Evolutionary conservation across 306 rosid genomes (phyloP).

Genomic region (Ormosia emarginata): DNA sequence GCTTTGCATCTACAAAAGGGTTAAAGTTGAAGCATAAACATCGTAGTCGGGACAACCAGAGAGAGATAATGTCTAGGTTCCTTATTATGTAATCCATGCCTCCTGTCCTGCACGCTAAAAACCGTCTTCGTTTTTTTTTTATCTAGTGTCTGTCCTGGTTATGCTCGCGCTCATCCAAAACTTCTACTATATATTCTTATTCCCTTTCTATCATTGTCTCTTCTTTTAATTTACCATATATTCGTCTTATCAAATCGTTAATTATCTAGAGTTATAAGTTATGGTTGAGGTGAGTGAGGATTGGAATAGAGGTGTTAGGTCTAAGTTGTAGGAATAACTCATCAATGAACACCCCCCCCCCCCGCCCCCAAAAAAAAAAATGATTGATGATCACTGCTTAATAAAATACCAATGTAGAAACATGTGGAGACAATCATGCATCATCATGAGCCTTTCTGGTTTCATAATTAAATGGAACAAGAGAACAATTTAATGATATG

Average conservation of each 20-base stretch:
- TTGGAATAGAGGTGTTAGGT: slow-evolving; percentile 9
- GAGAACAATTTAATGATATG: background rate
- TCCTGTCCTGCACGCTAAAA: slow-evolving; percentile 17
- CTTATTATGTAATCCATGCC: slow-evolving; percentile 10
- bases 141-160: background rate
- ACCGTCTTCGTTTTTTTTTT: slow-evolving; percentile 37
- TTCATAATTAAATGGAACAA: background rate
- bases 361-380: background rate
- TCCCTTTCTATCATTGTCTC: slow-evolving; percentile 37
- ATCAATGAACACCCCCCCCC: background rate
- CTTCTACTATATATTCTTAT: slow-evolving; percentile 25
- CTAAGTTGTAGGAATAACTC: background rate
- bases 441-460: background rate
- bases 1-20: slow-evolving; percentile 31
- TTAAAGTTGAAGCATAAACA: slow-evolving; percentile 20
- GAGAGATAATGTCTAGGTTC: slow-evolving; percentile 14
- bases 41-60: slow-evolving; percentile 3
- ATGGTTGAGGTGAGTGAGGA: slow-evolving; percentile 1
- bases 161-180: background rate
- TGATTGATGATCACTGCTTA: background rate
- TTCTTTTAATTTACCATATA: slow-evolving; percentile 28
- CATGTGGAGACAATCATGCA: background rate
- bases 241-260: slow-evolving; percentile 24
- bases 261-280: slow-evolving; percentile 9
- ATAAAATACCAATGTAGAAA: background rate